Base-by-base conservation (phyloP, 805 yeast genomes). In the Naumovozyma dairenensis region DNA sequence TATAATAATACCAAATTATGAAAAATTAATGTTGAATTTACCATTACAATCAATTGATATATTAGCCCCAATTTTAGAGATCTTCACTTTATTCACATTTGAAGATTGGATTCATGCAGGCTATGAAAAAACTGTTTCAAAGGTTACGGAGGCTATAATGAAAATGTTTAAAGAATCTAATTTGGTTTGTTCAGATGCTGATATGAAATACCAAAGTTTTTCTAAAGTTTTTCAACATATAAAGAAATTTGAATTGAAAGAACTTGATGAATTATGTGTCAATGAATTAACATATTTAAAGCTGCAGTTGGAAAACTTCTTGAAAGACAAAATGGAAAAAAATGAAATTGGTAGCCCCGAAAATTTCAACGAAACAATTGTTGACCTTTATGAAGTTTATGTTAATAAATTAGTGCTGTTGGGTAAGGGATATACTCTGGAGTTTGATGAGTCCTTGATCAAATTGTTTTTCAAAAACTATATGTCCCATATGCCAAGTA, bases 101-200 rank as follows among this genome's bases (percentile, higher is more conserved):
- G 59, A 55, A 21, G 58, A 52, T 25, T 56, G 61, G 61, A 44
- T 49, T 16, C 45, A 47, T 19, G 38, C 45, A 21, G 53, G 51
- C 2, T 33, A 32, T 29, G 57, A 53, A 31, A 43, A 45, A 21
- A 42, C 33, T 13, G 28, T 56, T n/a, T 29, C 33, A 8, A 41
- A 38, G 6, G 42, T 51, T 12, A 36, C 43, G 6, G 37, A 39
- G 10, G 40, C 38, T 16, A 38, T 53, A 5, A 34, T 48, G 15
- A 48, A 42, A 25, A 39, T 43, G 6, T 53, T 55, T 16, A 36
- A 38, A 16, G 51, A 48, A 20, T 32, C 45, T 6, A 38, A 35
- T 22, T 20, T 55, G 8, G 29, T 28, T 18, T 35, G 36, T 9
- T 21, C 39, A 2, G 39, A 35, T 3, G 20, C 27, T 4, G 45